Evolutionary conservation across 345 rosid species (phyloP).

Genomic region (Eutrema japonicum): DNA sequence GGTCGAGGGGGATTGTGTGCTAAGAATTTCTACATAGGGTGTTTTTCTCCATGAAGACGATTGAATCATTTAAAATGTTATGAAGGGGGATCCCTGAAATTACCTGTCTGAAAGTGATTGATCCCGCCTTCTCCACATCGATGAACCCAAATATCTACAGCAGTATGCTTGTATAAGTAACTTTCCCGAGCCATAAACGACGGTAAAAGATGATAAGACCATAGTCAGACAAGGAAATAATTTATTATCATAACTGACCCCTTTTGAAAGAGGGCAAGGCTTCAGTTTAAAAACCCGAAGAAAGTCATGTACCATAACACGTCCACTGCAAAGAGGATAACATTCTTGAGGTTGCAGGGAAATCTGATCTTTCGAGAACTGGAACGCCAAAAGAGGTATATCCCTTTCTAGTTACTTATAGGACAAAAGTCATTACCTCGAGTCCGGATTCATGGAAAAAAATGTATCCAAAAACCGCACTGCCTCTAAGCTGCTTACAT

Average conservation of each 20-base stretch:
- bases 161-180: conserved; percentile 27
- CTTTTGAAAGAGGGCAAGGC: conserved; percentile 63
- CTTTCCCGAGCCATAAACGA: conserved; percentile 10
- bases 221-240: not conserved
- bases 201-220: not conserved
- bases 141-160: conserved; percentile 81
- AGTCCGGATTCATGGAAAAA: conserved; percentile 83
- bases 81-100: not conserved
- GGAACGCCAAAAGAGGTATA: not conserved
- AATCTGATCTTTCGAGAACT: conserved; percentile 13
- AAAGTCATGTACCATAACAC: conserved; percentile 63
- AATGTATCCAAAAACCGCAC: conserved; percentile 77
- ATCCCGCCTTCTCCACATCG: conserved; percentile 75
- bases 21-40: not conserved
- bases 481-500: conserved; percentile 76
- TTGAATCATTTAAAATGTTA: conserved; percentile 3
- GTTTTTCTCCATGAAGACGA: not conserved
- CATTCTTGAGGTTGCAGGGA: not conserved
- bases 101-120: conserved; percentile 93
- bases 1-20: conserved; percentile 1
- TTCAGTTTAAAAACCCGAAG: conserved; percentile 61
- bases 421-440: conserved; percentile 57
- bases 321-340: conserved; percentile 63
- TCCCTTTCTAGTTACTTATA: conserved; percentile 17
- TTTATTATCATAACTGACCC: conserved; percentile 53